A percentile compares a stretch with the other conserved stretches of the same genome.
Evolutionary conservation across 139 green algal species (phyloP).

Genomic region (Diplosphaera chodatii): DNA sequence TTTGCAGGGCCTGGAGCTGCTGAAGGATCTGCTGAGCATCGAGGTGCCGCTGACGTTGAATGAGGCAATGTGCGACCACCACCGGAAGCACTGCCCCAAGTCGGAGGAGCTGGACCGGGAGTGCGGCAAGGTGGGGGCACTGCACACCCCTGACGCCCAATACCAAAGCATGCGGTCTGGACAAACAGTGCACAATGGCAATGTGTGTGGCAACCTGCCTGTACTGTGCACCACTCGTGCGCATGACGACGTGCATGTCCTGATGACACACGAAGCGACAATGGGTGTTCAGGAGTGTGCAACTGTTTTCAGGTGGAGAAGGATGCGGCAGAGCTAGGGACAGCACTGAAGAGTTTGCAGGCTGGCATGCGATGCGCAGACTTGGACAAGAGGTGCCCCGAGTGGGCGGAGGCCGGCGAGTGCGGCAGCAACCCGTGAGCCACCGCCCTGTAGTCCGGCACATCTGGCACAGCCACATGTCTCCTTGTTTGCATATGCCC

Average conservation of each 20-base stretch:
- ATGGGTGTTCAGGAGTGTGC: too few relatives aligned
- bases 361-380: neutral
- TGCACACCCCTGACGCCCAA: too few relatives aligned
- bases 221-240: too few relatives aligned
- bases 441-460: too few relatives aligned
- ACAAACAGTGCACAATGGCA: too few relatives aligned
- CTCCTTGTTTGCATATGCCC: too few relatives aligned
- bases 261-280: too few relatives aligned
- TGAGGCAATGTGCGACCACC: slow-evolving; percentile 70
- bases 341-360: neutral
- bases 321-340: neutral
- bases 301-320: neutral
- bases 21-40: slow-evolving; percentile 61
- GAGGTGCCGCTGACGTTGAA: slow-evolving; percentile 70
- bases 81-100: slow-evolving; percentile 51
- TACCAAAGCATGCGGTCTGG: too few relatives aligned
- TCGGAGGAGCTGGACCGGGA: slow-evolving; percentile 52
- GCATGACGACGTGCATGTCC: too few relatives aligned
- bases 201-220: too few relatives aligned
- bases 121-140: slow-evolving; percentile 40
- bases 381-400: neutral
- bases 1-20: slow-evolving; percentile 28
- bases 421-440: too few relatives aligned
- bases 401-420: neutral
- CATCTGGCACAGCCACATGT: too few relatives aligned